Conservation (phyloP, 176 grass and related monocot species). For the Tuctoria greenei region DNA sequence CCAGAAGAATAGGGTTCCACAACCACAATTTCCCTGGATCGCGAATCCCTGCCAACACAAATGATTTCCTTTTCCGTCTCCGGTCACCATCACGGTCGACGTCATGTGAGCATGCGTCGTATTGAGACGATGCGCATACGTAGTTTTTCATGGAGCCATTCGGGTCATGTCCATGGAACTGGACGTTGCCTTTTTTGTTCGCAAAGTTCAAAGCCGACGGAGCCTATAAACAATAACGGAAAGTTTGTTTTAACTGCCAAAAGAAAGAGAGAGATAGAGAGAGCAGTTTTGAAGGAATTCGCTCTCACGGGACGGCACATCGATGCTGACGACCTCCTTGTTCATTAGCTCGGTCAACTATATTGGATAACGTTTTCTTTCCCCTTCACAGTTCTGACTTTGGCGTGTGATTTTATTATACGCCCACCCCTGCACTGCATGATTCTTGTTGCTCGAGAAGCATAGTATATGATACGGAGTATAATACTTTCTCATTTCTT, state of each 20-base stretch:
- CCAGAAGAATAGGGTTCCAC: background rate
- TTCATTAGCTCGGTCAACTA: background rate
- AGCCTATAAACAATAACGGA: background rate
- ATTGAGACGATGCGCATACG: too few species aligned
- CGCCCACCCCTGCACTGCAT: too few species aligned
- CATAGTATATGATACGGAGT: too few species aligned
- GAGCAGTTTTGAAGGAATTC: background rate
- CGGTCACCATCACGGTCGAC: background rate
- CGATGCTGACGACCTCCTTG: background rate
- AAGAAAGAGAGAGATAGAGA: too few species aligned
- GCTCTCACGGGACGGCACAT: background rate
- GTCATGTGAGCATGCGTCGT: background rate
- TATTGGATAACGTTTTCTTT: background rate
- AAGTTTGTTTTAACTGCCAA: too few species aligned
- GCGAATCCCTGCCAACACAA: background rate
- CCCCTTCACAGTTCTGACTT: too few species aligned
- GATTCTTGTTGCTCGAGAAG: too few species aligned
- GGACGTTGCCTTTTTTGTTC: too few species aligned
- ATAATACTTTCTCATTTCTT: too few species aligned
- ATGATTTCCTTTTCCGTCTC: background rate
- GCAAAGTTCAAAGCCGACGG: too few species aligned
- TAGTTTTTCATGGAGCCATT: background rate
- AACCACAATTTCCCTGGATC: too few species aligned
- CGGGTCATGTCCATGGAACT: background rate
- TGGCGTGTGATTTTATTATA: too few species aligned